A percentile compares a stretch with the other conserved stretches of the same genome.
phyloP scores from a whole-genome alignment of 2,329 filamentous ascomycete species.

The Diaporthe vaccinii region DNA sequence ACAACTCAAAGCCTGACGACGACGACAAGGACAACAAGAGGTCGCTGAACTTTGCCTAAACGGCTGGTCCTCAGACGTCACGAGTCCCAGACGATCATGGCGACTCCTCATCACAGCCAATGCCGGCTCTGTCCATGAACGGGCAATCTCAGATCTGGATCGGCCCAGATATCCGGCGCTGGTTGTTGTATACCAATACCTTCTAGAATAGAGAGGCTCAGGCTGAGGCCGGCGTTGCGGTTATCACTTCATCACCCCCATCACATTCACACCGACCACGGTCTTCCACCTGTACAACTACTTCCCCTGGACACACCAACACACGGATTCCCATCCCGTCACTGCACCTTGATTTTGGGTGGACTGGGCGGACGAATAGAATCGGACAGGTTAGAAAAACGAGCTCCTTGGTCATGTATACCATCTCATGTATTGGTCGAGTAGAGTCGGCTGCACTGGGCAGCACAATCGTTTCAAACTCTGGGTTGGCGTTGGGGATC shows the following conservation, averaged over 20 bases:
- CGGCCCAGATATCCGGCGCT: slow-evolving; percentile 8
- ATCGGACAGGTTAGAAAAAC: background rate
- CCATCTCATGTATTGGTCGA: slow-evolving; percentile 15
- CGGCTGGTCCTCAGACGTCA: slow-evolving; percentile 36
- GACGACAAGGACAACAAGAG: slow-evolving; percentile 49
- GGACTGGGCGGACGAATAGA: slow-evolving; percentile 13
- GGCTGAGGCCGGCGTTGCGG: slow-evolving; percentile 30
- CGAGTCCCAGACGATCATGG: slow-evolving; percentile 13
- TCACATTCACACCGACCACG: slow-evolving; percentile 26
- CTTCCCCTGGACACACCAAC: background rate
- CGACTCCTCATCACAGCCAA: slow-evolving; percentile 24
- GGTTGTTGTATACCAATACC: slow-evolving; percentile 33
- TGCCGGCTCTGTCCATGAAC: slow-evolving; percentile 21
- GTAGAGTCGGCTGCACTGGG: background rate
- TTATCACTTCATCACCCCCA: slow-evolving; percentile 33
- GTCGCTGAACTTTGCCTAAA: slow-evolving; percentile 46
- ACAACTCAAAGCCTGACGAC: slow-evolving; percentile 53
- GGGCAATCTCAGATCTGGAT: slow-evolving; percentile 10
- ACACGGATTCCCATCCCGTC: slow-evolving; percentile 14
- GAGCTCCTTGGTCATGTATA: slow-evolving; percentile 14
- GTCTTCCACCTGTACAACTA: slow-evolving; percentile 26
- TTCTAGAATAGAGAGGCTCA: slow-evolving; percentile 38
- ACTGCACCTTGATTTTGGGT: slow-evolving; percentile 21
- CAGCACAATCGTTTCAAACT: slow-evolving; percentile 26
- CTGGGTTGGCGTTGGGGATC: slow-evolving; percentile 14